These are phyloP conservation scores for Pestalotiopsis sp. DNA, from an alignment of 2,329 filamentous ascomycete species.

Conservation along the genomic window DNA sequence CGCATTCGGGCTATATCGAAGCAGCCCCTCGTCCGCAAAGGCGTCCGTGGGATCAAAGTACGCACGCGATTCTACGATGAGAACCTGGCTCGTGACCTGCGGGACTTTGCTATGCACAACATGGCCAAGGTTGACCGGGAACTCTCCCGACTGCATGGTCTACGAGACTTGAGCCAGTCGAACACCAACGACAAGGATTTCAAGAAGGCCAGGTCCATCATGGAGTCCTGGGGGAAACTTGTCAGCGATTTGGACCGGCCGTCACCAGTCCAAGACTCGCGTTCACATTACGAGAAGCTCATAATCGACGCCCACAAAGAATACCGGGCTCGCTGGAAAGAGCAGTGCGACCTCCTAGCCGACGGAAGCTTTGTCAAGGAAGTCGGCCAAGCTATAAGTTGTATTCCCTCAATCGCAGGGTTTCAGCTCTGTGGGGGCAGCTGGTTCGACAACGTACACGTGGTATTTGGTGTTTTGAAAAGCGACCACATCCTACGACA, in stretches of 20 bases:
- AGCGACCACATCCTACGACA: not conserved
- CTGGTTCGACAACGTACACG: slow-evolving; percentile 1
- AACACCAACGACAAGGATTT: slow-evolving; percentile 1
- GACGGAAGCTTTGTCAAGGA: not conserved
- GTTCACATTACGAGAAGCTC: not conserved
- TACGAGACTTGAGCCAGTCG: not conserved
- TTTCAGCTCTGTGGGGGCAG: not conserved
- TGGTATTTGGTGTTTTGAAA: not conserved
- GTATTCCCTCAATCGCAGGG: not conserved
- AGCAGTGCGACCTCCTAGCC: not conserved
- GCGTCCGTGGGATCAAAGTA: slow-evolving; percentile 13
- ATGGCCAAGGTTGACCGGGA: slow-evolving; percentile 3
- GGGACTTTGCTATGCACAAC: not conserved
- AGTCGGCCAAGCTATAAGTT: not conserved
- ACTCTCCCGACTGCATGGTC: not conserved
- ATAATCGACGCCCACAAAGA: not conserved
- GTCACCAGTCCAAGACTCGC: not conserved
- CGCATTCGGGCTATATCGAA: slow-evolving; percentile 20
- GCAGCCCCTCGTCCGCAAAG: slow-evolving; percentile 19
- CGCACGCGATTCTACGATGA: not conserved
- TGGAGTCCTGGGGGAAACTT: not conserved
- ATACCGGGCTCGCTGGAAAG: not conserved
- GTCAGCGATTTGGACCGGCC: not conserved
- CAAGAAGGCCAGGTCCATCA: slow-evolving; percentile 4
- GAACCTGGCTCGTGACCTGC: not conserved